These are phyloP conservation scores for Leccinum barrowsii DNA, from an alignment of 768 basidiomycete genomes.

Conservation along the genomic window DNA sequence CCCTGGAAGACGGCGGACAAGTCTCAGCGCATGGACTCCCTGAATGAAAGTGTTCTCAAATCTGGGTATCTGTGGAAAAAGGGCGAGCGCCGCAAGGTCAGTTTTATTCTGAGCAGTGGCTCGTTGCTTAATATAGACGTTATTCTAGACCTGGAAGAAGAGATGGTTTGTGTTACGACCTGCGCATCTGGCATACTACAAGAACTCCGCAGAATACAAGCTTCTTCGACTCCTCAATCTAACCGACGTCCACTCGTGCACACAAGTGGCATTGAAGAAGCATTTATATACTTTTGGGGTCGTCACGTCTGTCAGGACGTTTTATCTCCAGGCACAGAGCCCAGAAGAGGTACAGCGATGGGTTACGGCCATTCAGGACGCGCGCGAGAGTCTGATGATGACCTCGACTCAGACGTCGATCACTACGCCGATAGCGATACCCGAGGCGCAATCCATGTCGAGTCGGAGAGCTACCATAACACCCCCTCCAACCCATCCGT, in stretches of 20 bases:
- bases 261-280: conserved; percentile 82
- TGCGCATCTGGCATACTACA: conserved; percentile 94
- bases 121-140: conserved; percentile 3
- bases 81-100: conserved; percentile 93
- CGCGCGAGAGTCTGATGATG: conserved; percentile 59
- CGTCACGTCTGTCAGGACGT: conserved; percentile 86
- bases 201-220: conserved; percentile 91
- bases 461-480: conserved; percentile 36
- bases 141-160: conserved; percentile 90
- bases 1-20: conserved; percentile 59
- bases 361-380: conserved; percentile 79
- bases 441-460: conserved; percentile 30
- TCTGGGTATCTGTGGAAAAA: conserved; percentile 97
- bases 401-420: conserved; percentile 57
- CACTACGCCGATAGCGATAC: conserved; percentile 53
- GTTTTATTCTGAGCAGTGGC: conserved; percentile 17
- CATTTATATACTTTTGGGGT: conserved; percentile 89
- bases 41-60: conserved; percentile 75
- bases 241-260: conserved; percentile 85
- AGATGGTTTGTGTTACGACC: conserved; percentile 96
- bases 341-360: conserved; percentile 74
- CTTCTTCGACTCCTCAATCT: conserved; percentile 86
- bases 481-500: conserved; percentile 44
- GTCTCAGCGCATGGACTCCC: conserved; percentile 42
- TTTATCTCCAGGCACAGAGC: conserved; percentile 80